Base-by-base conservation (phyloP, 2,329 filamentous ascomycete genomes). In the Colletotrichum acutatum region DNA sequence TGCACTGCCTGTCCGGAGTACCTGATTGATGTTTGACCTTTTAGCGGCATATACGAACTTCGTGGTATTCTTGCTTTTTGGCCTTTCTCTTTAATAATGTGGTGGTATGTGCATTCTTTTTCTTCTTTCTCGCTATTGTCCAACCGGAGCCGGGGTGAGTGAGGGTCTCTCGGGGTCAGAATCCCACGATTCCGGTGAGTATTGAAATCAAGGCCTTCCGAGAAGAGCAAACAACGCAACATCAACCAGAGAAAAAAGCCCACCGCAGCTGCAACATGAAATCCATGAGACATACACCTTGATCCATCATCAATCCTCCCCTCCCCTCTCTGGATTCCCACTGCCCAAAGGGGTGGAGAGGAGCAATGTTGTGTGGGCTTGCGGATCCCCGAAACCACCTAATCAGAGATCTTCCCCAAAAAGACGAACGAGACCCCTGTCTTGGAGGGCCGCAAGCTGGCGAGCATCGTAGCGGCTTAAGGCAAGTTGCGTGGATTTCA, bases 311-410 rank as follows among this genome's bases (percentile, higher is more conserved):
- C 62, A 42, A 19, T 42, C 11, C 37, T 16, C 61, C 54, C 46
- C 54, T 28, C 46, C 24, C 16, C 22, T 54, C 42, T 37, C 32
- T 32, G 32, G 61, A 26, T 37, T 34, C 22, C 12, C 24, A n/a
- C 30, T 57, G 46, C 32, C 32, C 16, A n/a, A 12, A 52, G 32
- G 22, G 26, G 68, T 71, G 68, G 68, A 54, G 42, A 56, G 67
- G 42, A 34, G n/a, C 32, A 30, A 37, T 30, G 24, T 12, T 32
- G 26, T 52, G 53, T 16, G 12, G 49, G 46, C 49, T 22, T 49
- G 68, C 46, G 63, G 68, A 67, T 71, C 63, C 19, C 19, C 68
- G 49, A 61, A 60, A 56, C 56, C 46, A 57, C 56, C 68, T 71
- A 56, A 67, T 28, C 68, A 67, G 46, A 67, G 56, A 67, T 71